Base-by-base conservation (phyloP, 805 yeast species). In the Lipomyces sp. region DNA sequence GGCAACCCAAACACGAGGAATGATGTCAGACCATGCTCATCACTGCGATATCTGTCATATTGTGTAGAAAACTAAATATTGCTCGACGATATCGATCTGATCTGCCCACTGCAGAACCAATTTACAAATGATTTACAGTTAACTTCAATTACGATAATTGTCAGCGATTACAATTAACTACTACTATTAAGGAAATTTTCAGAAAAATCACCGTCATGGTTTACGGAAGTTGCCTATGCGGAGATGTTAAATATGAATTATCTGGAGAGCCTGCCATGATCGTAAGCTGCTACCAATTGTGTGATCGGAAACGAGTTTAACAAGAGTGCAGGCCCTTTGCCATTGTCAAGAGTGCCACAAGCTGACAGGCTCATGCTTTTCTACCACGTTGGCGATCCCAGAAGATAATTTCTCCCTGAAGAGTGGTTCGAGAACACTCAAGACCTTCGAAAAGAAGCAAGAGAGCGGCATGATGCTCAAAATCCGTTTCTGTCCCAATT, bases 11-110 rank as follows among this genome's bases (percentile, higher is more conserved):
- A 24, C 24, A 24, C 24, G 24, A 24, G 24, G 24, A 13, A 8
- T 51, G 54, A 51, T 29, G 54, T 51, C 54, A 51, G 35, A 18
- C n/a, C 29, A 51, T 51, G 48, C 48, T 6, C 18, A 42, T 42
- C 8, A 2, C 10, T 42, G 24, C 15, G 24, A n/a, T 34, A 29
- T 51, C 54, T 5, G 33, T 15, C 1, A 24, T 18, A 35, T 51
- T 29, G 24, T 24, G n/a, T 29, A 51, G 54, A 29, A 30, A 35
- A 0, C 54, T 51, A 51, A 50, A 50, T 50, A 50, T 50, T 11
- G 10, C 24, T 24, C 24, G 54, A 51, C 54, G 18, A 15, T 29
- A 51, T 51, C 34, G 54, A 29, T 51, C 48, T 24, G 24, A 24
- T 24, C 24, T 24, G 24, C 24, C 24, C 24, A 24, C 24, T 24